These are phyloP conservation scores for Limtongozyma cylindracea DNA, from an alignment of 805 yeast species.

Conservation along the genomic window DNA sequence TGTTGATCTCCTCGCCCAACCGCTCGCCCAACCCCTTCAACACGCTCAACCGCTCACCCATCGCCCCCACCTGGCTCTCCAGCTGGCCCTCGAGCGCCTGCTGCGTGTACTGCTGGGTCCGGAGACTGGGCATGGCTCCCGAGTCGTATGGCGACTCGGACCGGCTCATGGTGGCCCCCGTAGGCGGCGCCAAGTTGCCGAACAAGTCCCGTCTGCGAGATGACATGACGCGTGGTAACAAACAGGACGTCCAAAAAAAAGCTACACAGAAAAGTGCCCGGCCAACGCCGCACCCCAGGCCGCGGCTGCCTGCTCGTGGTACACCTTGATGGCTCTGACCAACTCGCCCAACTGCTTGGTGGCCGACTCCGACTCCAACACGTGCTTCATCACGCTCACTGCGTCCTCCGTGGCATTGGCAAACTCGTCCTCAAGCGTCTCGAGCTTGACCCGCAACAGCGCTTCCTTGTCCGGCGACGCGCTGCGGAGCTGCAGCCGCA, in stretches of 20 bases:
- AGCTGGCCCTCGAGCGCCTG: conserved; percentile 17
- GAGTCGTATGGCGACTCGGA: too few species aligned
- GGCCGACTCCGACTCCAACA: conserved; percentile 43
- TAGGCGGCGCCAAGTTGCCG: too few species aligned
- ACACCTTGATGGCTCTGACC: conserved; percentile 32
- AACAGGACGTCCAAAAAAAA: too few species aligned
- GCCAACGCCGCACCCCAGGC: too few species aligned
- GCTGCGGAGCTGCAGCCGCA: conserved; percentile 22
- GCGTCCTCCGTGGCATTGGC: conserved; percentile 82
- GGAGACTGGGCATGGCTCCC: too few species aligned
- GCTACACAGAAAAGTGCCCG: too few species aligned
- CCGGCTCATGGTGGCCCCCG: too few species aligned
- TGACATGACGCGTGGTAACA: too few species aligned
- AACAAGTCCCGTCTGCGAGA: too few species aligned
- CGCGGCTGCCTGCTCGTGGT: conserved; percentile 1
- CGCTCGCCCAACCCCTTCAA: conserved; percentile 13
- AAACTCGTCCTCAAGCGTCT: conserved; percentile 70
- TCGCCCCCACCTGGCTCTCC: conserved; percentile 13
- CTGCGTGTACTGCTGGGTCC: too few species aligned
- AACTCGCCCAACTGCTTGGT: conserved; percentile 37
- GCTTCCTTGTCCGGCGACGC: conserved; percentile 31
- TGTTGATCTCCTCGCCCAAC: conserved; percentile 18
- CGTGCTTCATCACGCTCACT: conserved; percentile 59
- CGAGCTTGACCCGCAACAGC: conserved; percentile 50
- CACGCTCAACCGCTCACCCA: conserved; percentile 15